These are phyloP conservation scores for Angomonas deanei DNA, from an alignment of 208 protist species.

Conservation along the genomic window DNA sequence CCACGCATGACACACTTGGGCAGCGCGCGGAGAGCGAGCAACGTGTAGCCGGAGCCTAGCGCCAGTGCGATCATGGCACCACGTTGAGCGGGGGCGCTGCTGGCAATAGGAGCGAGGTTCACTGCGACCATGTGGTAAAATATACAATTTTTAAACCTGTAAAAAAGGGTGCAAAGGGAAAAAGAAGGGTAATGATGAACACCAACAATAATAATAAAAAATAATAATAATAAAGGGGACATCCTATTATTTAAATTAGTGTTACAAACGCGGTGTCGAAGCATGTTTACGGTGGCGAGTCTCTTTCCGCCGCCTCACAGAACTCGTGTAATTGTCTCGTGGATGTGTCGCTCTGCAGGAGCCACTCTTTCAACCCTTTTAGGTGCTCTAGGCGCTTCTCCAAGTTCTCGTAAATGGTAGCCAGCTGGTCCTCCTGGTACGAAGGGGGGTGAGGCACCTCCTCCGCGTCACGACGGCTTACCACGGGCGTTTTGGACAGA, in stretches of 20 bases:
- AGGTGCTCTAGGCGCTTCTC: slow-evolving; percentile 3
- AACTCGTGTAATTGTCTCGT: too few relatives aligned
- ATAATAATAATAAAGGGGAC: not conserved
- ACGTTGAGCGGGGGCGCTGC: not conserved
- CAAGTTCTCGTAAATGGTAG: not conserved
- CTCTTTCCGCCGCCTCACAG: too few relatives aligned
- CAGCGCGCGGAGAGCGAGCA: slow-evolving; percentile 26
- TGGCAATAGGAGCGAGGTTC: not conserved
- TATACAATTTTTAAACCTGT: not conserved
- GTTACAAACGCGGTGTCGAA: not conserved
- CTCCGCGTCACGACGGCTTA: not conserved
- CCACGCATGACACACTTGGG: slow-evolving; percentile 28
- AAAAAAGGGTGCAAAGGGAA: not conserved
- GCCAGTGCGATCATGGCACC: slow-evolving; percentile 18
- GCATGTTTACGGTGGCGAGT: not conserved
- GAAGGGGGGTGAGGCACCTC: too few relatives aligned
- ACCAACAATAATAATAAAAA: too few relatives aligned
- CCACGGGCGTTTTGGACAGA: not conserved
- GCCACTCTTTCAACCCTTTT: not conserved
- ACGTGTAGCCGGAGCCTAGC: slow-evolving; percentile 21
- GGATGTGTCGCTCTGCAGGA: not conserved
- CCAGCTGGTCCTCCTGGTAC: not conserved
- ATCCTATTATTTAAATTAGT: not conserved
- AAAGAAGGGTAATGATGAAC: not conserved
- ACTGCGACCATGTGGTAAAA: not conserved